Base-by-base conservation (phyloP, 352 stramenopile genomes). In the Pythium plurisporium region DNA sequence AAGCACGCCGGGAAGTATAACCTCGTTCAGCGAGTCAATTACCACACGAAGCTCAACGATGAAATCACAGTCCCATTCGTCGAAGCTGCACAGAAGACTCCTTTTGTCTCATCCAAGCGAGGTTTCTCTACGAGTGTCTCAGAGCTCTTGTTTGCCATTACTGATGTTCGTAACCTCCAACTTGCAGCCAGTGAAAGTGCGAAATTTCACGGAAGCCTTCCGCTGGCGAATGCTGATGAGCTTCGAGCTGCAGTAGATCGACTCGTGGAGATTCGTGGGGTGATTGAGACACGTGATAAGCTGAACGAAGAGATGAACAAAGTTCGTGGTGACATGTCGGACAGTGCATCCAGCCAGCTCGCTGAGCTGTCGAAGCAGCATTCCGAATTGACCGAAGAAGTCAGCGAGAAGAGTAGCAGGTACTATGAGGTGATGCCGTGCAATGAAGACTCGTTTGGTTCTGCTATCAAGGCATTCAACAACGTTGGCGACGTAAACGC, bases 341-440 rank as follows among this genome's bases (percentile, higher is more conserved):
- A 87, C 9, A 72, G 73, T 9, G 71, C 66, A 8, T 46, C 67
- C 0, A 70, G 49, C 0, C 68, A 71, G 15, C 73, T 87, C 15
- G 62, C 69, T 7, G 64, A 81, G 3, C 60, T 87, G 3, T 76
- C 79, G 10, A 70, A 75, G 7, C 62, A 73, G 31, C 76, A 89
- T 47, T 67, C 65, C 6, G 59, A 65, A 0, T 62, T 87, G 25
- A 90, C 70, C 0, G 82, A 92, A 58, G 68, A 73, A 7, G 72
- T 92, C 43, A 89, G 79, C 38, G 79, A 89, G 36, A 75, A 72
- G 55, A 87, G 75, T 43, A 89, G 77, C 36, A 75, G 82, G 15
- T 92, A 92, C 59, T 90, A 88, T 55, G 82, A 92, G 54, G 64
- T 89, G 10, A 89, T 92, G 72, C 82, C 82, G 19, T 85, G 74